Conservation (phyloP, 768 basidiomycete genomes). For the Lactarius hengduanensis region DNA sequence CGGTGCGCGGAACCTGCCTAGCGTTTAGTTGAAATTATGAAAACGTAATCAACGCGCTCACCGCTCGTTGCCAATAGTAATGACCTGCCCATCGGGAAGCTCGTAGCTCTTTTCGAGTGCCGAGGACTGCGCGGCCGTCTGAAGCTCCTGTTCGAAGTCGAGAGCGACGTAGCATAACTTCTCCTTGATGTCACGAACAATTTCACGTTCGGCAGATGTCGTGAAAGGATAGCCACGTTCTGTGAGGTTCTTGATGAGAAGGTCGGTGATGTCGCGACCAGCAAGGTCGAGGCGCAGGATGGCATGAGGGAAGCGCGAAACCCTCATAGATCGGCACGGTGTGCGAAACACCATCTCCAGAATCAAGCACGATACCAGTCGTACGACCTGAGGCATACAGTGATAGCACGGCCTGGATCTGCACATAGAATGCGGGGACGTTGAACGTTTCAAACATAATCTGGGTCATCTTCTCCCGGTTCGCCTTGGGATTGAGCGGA, state of each 20-base stretch:
- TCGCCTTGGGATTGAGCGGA: conserved; percentile 71
- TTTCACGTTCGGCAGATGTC: conserved; percentile 90
- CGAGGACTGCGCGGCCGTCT: conserved; percentile 86
- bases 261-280: conserved; percentile 88
- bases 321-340: conserved; percentile 97
- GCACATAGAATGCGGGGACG: conserved; percentile 70
- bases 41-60: conserved; percentile 28
- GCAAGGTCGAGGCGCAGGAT: conserved; percentile 91
- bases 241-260: conserved; percentile 77
- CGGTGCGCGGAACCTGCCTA: conserved; percentile 51
- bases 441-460: conserved; percentile 83
- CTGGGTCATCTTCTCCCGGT: conserved; percentile 75
- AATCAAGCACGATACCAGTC: conserved; percentile 93
- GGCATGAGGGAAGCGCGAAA: conserved; percentile 90
- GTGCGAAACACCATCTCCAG: conserved; percentile 95
- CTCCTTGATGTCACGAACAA: conserved; percentile 95
- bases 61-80: conserved; percentile 77
- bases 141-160: conserved; percentile 92
- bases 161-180: conserved; percentile 92
- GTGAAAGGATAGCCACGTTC: conserved; percentile 95
- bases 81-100: conserved; percentile 90
- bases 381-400: conserved; percentile 94
- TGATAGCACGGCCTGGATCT: conserved; percentile 72
- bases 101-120: conserved; percentile 93
- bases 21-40: background rate